phyloP scores from a whole-genome alignment of 1,139 yeast genomes.

The Yamadazyma epiphylla region DNA sequence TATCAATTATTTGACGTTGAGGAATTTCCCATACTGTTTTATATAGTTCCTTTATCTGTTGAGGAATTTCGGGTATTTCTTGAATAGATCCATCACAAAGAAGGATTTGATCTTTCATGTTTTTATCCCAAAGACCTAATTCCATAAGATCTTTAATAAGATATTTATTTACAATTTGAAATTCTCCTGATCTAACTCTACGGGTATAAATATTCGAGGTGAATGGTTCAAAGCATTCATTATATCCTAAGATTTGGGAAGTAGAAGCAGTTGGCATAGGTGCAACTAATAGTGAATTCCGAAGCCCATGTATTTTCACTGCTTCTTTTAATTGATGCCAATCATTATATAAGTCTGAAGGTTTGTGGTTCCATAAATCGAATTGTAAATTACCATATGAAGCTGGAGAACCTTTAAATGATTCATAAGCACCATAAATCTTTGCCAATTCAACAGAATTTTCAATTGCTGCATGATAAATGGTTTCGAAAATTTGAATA shows the following conservation, averaged over 20 bases:
- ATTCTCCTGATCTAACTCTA: constrained; percentile 85
- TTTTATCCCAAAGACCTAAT: constrained; percentile 76
- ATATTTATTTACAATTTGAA: constrained; percentile 84
- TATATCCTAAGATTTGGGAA: constrained; percentile 83
- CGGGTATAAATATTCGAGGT: constrained; percentile 86
- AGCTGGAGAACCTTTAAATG: constrained; percentile 79
- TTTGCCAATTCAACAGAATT: constrained; percentile 73
- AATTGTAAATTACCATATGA: constrained; percentile 74
- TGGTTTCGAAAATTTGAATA: constrained; percentile 82
- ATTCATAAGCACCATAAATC: constrained; percentile 60
- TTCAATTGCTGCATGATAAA: constrained; percentile 83
- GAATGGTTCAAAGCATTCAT: constrained; percentile 89
- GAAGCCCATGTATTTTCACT: constrained; percentile 59
- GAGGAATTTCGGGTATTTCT: constrained; percentile 70
- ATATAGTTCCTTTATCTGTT: constrained; percentile 71
- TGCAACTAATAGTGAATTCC: constrained; percentile 82
- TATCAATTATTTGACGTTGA: constrained; percentile 80
- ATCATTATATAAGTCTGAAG: constrained; percentile 62
- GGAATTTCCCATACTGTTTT: constrained; percentile 97
- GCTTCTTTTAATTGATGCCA: constrained; percentile 70
- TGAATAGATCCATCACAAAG: constrained; percentile 86
- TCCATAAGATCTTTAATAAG: constrained; percentile 77
- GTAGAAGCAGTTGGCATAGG: constrained; percentile 97
- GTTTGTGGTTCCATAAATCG: constrained; percentile 78
- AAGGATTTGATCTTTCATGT: constrained; percentile 77